These are phyloP conservation scores for Calocera viscosa DNA, from an alignment of 768 basidiomycete species.

Conservation along the genomic window DNA sequence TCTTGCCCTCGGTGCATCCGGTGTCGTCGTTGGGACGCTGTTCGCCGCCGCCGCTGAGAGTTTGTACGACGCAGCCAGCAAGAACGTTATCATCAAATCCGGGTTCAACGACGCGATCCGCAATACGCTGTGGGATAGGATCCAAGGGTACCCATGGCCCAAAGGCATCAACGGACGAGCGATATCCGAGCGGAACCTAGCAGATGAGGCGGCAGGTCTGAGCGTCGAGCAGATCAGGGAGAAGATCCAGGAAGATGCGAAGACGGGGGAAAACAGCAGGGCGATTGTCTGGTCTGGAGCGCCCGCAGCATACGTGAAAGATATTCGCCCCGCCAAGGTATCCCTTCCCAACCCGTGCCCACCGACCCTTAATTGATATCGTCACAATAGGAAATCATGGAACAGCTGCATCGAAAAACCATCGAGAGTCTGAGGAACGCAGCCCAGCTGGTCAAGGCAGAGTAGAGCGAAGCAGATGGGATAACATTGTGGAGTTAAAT, in stretches of 20 bases:
- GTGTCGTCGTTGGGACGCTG: conserved; percentile 60
- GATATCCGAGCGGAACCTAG: conserved; percentile 43
- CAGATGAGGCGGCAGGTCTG: conserved; percentile 42
- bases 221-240: conserved; percentile 33
- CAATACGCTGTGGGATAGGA: conserved; percentile 49
- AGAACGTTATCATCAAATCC: conserved; percentile 35
- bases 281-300: conserved; percentile 59
- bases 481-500: too few relatives aligned
- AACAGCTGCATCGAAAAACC: conserved; percentile 12
- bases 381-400: conserved; percentile 6
- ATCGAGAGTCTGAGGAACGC: background rate
- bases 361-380: background rate
- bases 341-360: background rate
- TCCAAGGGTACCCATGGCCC: conserved; percentile 10
- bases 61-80: conserved; percentile 41
- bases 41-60: conserved; percentile 59
- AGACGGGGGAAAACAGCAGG: conserved; percentile 37
- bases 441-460: background rate
- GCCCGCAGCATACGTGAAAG: conserved; percentile 46
- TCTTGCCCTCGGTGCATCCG: conserved; percentile 55
- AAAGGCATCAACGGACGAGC: conserved; percentile 46
- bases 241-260: conserved; percentile 37
- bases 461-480: background rate
- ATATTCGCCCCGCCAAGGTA: conserved; percentile 26
- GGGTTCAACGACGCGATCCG: conserved; percentile 35